These are phyloP conservation scores for Umbilicaria muhlenbergii DNA, from an alignment of 495 filamentous ascomycete genomes.

Conservation along the genomic window DNA sequence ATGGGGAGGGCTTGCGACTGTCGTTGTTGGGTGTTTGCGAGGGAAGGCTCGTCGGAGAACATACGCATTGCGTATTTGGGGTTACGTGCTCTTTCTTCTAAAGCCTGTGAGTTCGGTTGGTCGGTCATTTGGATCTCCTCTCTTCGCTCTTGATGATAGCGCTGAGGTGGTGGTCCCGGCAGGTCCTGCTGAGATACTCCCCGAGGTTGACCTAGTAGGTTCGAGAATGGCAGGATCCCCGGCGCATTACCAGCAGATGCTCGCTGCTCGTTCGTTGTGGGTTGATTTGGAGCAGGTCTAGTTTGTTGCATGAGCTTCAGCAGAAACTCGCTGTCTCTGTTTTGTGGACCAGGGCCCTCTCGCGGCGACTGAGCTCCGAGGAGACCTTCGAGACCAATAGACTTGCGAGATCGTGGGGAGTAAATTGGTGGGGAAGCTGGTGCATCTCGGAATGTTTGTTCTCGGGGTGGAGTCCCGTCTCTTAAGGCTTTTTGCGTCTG, in stretches of 20 bases:
- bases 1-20: conserved; percentile 1
- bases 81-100: conserved; percentile 20
- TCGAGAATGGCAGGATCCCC: conserved; percentile 27
- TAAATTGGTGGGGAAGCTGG: conserved; percentile 14
- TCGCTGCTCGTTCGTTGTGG: conserved; percentile 19
- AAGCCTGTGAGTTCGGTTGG: too few relatives aligned
- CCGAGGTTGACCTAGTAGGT: conserved; percentile 24
- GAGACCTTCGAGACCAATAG: conserved; percentile 20
- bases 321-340: conserved; percentile 31
- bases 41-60: conserved; percentile 20
- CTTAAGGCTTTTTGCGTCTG: conserved; percentile 13
- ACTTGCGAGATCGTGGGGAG: conserved; percentile 23
- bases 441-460: conserved; percentile 10
- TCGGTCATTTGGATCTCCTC: too few relatives aligned
- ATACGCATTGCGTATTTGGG: conserved; percentile 14
- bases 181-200: conserved; percentile 15
- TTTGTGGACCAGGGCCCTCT: conserved; percentile 18
- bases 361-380: conserved; percentile 15
- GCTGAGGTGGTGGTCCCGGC: conserved; percentile 23
- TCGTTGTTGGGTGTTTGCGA: conserved; percentile 5
- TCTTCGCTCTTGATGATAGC: conserved; percentile 2
- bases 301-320: conserved; percentile 38
- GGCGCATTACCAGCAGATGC: conserved; percentile 17
- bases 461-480: conserved; percentile 4
- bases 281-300: conserved; percentile 21